Conservation (phyloP, 1,284 basidiomycete genomes). For the Leccinum pachyderme region DNA sequence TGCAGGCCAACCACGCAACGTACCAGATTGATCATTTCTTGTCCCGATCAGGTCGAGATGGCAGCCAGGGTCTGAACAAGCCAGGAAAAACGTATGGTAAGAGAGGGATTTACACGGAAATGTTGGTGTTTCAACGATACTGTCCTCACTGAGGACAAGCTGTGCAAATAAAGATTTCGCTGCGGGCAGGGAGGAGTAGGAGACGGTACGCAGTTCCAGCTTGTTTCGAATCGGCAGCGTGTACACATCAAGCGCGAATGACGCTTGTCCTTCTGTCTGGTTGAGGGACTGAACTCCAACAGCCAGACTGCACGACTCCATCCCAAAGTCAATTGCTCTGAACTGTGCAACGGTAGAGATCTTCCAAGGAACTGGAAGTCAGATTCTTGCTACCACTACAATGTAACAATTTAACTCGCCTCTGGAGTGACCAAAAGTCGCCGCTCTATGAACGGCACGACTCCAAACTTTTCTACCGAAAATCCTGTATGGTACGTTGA, state of each 20-base stretch:
- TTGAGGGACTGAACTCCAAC: background rate
- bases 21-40: background rate
- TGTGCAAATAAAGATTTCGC: background rate
- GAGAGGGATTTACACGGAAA: constrained; percentile 3
- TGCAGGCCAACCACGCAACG: background rate
- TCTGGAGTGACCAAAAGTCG: constrained; percentile 3
- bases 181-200: constrained; percentile 2
- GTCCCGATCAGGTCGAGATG: constrained; percentile 1
- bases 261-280: background rate
- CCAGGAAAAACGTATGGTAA: constrained; percentile 3
- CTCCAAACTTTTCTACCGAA: constrained; percentile 1
- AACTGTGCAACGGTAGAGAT: constrained; percentile 6
- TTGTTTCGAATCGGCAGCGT: background rate
- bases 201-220: constrained; percentile 1
- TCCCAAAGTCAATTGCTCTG: constrained; percentile 8
- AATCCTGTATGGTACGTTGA: constrained; percentile 2
- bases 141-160: background rate
- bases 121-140: background rate
- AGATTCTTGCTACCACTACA: background rate
- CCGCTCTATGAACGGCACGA: background rate
- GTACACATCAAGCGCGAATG: constrained; percentile 4
- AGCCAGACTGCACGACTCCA: constrained; percentile 5
- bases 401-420: background rate
- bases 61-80: constrained; percentile 3
- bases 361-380: background rate